Conservation (phyloP, 768 basidiomycete species). For the Phaffia tasmanica region DNA sequence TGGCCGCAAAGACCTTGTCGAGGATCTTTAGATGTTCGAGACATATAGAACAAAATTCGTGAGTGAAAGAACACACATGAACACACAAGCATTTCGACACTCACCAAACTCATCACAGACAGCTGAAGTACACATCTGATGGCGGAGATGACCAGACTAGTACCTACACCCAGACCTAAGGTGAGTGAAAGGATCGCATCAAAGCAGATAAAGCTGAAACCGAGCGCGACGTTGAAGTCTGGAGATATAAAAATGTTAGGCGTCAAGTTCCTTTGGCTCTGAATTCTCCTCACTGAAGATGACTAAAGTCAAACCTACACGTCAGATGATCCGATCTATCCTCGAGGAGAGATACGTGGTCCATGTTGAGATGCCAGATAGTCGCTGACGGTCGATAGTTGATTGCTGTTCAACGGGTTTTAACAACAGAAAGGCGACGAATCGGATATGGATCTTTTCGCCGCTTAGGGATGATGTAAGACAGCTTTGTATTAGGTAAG, state of each 20-base stretch:
- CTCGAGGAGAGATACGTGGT: too few species aligned
- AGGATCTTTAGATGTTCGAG: constrained; percentile 40
- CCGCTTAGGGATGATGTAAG: too few species aligned
- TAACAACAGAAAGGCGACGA: too few species aligned
- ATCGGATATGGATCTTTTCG: too few species aligned
- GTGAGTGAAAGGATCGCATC: constrained; percentile 55
- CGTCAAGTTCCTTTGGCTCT: too few species aligned
- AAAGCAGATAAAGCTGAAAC: constrained; percentile 62
- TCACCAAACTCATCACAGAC: constrained; percentile 52
- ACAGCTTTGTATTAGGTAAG: too few species aligned
- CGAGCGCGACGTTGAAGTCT: constrained; percentile 56
- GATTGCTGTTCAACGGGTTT: too few species aligned
- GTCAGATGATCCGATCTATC: too few species aligned
- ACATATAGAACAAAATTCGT: background rate
- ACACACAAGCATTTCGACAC: background rate
- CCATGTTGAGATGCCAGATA: too few species aligned
- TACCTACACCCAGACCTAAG: constrained; percentile 58
- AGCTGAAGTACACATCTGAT: constrained; percentile 68
- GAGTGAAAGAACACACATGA: background rate
- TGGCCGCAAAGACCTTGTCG: constrained; percentile 61
- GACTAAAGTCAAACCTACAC: too few species aligned
- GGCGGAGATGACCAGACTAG: constrained; percentile 49
- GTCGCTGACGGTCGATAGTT: too few species aligned
- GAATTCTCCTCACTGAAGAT: too few species aligned
- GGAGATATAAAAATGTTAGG: background rate